A percentile compares a stretch with the other conserved stretches of the same genome.
phyloP scores from a whole-genome alignment of 495 filamentous ascomycete genomes.

The Penicillium fimorum region DNA sequence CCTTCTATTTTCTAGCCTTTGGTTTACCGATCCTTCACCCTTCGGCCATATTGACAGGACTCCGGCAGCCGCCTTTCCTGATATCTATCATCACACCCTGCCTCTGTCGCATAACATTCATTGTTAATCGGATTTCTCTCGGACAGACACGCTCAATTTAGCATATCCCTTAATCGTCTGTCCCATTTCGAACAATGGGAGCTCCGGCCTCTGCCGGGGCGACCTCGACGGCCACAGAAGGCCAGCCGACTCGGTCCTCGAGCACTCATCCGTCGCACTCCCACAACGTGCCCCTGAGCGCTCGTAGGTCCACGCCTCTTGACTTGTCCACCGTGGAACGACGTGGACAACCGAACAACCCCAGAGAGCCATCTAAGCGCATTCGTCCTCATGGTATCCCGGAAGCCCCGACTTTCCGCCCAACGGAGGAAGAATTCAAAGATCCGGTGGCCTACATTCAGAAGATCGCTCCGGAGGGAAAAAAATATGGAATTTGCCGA shows the following conservation, averaged over 20 bases:
- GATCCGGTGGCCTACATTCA: conserved; percentile 90
- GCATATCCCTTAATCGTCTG: neutral
- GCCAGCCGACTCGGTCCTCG: conserved; percentile 42
- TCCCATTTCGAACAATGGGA: conserved; percentile 41
- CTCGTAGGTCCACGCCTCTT: conserved; percentile 67
- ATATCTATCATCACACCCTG: conserved; percentile 10
- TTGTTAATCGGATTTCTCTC: conserved; percentile 10
- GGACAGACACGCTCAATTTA: conserved; percentile 16
- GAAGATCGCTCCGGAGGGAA: conserved; percentile 81
- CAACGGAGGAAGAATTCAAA: conserved; percentile 90
- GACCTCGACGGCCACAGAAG: conserved; percentile 37
- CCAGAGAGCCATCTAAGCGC: conserved; percentile 71
- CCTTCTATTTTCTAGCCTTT: neutral
- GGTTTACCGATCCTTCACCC: conserved; percentile 1
- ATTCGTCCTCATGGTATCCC: conserved; percentile 77
- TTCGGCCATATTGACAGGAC: conserved; percentile 7
- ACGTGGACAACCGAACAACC: conserved; percentile 71
- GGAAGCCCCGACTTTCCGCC: conserved; percentile 89
- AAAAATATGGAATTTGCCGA: conserved; percentile 87
- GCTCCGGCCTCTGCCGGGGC: conserved; percentile 51
- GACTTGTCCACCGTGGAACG: conserved; percentile 91
- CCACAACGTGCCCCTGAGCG: conserved; percentile 64
- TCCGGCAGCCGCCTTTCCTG: conserved; percentile 4
- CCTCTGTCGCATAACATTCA: conserved; percentile 7
- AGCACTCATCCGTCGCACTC: conserved; percentile 50